Evolutionary conservation across 352 stramenopile species (phyloP).

Genomic region (Poterioochromonas sp.): DNA sequence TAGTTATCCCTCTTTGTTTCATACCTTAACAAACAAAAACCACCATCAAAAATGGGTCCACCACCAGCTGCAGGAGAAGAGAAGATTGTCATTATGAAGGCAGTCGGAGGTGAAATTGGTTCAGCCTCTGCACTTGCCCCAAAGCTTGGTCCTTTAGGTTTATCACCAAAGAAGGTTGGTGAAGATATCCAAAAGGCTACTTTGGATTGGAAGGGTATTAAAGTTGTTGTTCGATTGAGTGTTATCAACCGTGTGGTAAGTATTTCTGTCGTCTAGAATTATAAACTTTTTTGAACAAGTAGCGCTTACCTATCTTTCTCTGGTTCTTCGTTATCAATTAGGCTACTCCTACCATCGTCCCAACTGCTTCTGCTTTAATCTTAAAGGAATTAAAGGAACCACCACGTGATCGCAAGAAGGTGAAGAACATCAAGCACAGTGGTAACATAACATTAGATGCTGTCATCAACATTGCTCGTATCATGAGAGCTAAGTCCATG

Average conservation of each 20-base stretch:
- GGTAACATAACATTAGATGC: slow-evolving; percentile 99
- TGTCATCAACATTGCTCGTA: slow-evolving; percentile 93
- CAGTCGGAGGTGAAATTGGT: slow-evolving; percentile 96
- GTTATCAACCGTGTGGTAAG: slow-evolving; percentile 93
- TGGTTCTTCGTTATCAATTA: slow-evolving; percentile 45
- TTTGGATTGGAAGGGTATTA: slow-evolving; percentile 99
- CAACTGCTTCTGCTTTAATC: slow-evolving; percentile 92
- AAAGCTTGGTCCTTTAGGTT: slow-evolving; percentile 98
- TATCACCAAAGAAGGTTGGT: slow-evolving; percentile 99
- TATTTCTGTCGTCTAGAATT: slow-evolving; percentile 29
- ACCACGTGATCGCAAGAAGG: slow-evolving; percentile 94
- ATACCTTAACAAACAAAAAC: not conserved
- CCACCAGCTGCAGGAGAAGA: slow-evolving; percentile 34
- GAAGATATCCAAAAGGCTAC: slow-evolving; percentile 99
- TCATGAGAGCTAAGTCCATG: slow-evolving; percentile 95
- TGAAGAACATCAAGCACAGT: slow-evolving; percentile 98
- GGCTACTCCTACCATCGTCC: slow-evolving; percentile 90
- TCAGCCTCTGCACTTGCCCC: slow-evolving; percentile 94
- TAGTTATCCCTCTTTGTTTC: not conserved
- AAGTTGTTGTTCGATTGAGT: slow-evolving; percentile 98
- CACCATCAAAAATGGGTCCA: slow-evolving; percentile 26
- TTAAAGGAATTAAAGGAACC: slow-evolving; percentile 99
- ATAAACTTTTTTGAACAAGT: not conserved
- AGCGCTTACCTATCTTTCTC: not conserved
- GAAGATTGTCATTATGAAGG: slow-evolving; percentile 87